Evolutionary conservation across 106 monocot genomes (phyloP), one percentile per base, ranked within the genome.

Genomic region (Amphibolis antarctica): DNA sequence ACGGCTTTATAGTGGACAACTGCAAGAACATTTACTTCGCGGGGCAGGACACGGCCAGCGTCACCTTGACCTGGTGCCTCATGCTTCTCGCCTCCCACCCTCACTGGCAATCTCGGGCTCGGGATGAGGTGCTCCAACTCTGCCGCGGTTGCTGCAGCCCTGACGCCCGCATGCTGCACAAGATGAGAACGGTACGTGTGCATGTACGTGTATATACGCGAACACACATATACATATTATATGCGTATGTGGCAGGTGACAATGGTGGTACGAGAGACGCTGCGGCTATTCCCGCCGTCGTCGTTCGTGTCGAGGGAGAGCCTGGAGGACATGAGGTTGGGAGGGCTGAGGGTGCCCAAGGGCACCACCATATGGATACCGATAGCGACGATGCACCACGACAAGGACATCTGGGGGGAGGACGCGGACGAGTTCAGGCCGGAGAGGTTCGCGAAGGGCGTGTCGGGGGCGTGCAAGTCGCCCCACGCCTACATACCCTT

Each of bases 1-100:
- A 92, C 11, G 43, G 58, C 44, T 88, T 84, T 26, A 68, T 92
- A 1, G 81, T 88, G 1, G 92, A 88, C 71, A 88, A 92, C 51
- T 92, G 84, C 80, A 92, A 92, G 68, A 85, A 71, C 46, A 88
- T 92, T 1, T 92, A 85, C 59, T 80, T 92, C 18, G 92, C 88
- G 2, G 92, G 84, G 29, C 84, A 84, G 24, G 92, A 92, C 57
- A 88, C 92, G 5, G 73, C 77, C 0, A 70, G 88, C 0, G 57
- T 67, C 13, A 42, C 82, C 0, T 60, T 84, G 1, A n/a, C 80
- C 1, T 92, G 92, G 92, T 87, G 88, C 69, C 52, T 88, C 53
- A 63, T 92, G 71, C 65, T 92, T 10, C 79, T 92, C 9, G 79
- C 81, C 29, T 9, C 26, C 3, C 76, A 92, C 62, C 81, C 69